Evolutionary conservation across 352 stramenopile genomes (phyloP), one percentile per base, ranked within the genome.

Genomic region (Globisporangium cystogenes): DNA sequence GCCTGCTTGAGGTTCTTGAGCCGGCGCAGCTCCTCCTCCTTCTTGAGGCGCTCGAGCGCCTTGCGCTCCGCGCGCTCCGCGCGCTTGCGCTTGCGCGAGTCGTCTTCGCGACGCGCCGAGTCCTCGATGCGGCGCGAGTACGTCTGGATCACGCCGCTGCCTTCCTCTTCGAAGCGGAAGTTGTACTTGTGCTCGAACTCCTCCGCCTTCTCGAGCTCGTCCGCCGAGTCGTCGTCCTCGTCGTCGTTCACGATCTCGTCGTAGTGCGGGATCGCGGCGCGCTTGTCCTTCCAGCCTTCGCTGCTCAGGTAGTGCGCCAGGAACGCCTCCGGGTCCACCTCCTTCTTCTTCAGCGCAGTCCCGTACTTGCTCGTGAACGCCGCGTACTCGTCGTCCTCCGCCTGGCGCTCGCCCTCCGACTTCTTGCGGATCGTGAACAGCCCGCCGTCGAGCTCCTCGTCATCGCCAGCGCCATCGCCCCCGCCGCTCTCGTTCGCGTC

Each of bases 141-240:
- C 8, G 76, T 96, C 57, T 92, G 67, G 54, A 97, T 95, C 27
- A 92, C 48, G 7, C 80, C 80, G 29, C 81, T 87, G 33, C 82
- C 90, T 48, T 96, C 92, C 70, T 99, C 93, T 72, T 99, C 97
- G 64, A 99, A 99, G 20, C 97, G 92, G 67, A 99, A 99, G 70
- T 99, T 99, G 82, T 99, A 99, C 37, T 95, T 90, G 57, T 96
- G 87, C 70, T 99, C 97, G 72, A 99, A 99, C 24, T 95, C 86
- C 57, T 99, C 97, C 12, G 90, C 91, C 48, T 92, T 87, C 42
- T 99, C 94, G 18, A 98, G 62, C 53, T 88, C 90, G 46, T 98
- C 88, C 10, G 86, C 82, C 31, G 47, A 52, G 47, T 52, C 47
- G n/a, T 50, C 45, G 27, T 27, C n/a, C n/a, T n/a, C 18, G 18